Conservation (phyloP, 1,139 yeast species). For the Zhuliangozyma parablackwelliae region DNA sequence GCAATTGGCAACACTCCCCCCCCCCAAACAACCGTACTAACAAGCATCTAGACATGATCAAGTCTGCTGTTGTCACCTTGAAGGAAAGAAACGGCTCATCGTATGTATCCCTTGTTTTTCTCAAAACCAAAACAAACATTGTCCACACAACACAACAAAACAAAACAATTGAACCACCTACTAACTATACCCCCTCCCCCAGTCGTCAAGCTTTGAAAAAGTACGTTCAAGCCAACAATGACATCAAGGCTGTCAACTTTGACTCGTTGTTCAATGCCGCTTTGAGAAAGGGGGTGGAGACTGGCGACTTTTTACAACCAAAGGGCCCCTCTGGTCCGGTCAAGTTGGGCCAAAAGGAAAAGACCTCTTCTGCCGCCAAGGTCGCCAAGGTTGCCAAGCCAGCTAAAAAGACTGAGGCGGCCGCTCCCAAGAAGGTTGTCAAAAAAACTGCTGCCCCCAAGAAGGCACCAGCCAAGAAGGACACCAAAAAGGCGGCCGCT, state of each 20-base stretch:
- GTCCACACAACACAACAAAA: conserved; percentile 1
- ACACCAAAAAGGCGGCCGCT: conserved; percentile 16
- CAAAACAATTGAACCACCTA: conserved; percentile 2
- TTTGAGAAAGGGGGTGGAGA: conserved; percentile 73
- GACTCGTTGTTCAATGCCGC: conserved; percentile 77
- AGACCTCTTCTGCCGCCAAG: conserved; percentile 10
- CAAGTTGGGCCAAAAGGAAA: conserved; percentile 49
- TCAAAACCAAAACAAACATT: neutral
- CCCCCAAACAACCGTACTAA: conserved; percentile 11
- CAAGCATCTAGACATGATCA: conserved; percentile 59
- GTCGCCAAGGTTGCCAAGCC: conserved; percentile 12
- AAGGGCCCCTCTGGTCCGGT: conserved; percentile 82
- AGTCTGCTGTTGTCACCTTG: conserved; percentile 64
- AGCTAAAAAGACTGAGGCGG: conserved; percentile 11
- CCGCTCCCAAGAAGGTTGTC: conserved; percentile 16
- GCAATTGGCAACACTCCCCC: no score
- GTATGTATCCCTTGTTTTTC: conserved; percentile 29
- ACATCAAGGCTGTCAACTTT: conserved; percentile 58
- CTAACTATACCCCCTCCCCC: conserved; percentile 11
- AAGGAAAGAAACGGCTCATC: conserved; percentile 84
- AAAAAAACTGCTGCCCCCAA: conserved; percentile 14
- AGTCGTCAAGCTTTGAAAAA: conserved; percentile 76
- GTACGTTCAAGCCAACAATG: conserved; percentile 60
- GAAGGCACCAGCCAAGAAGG: conserved; percentile 14
- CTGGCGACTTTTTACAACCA: conserved; percentile 78